phyloP scores from a whole-genome alignment of 495 filamentous ascomycete genomes.

The Halenospora varia region DNA sequence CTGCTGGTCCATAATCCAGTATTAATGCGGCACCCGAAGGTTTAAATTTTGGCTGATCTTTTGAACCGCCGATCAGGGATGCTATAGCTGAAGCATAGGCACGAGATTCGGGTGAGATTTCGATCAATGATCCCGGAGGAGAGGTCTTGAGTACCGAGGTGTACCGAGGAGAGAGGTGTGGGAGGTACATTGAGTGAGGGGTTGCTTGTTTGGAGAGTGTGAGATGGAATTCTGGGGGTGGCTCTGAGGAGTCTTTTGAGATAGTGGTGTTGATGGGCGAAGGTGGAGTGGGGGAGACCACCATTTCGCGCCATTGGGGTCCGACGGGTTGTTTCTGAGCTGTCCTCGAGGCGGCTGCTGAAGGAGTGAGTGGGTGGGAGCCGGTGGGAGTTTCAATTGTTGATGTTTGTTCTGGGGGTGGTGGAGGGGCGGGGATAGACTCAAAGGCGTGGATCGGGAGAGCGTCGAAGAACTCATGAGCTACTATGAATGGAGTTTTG shows the following conservation, averaged over 20 bases:
- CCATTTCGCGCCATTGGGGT: conserved; percentile 80
- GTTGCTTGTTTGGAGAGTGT: conserved; percentile 69
- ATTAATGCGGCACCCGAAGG: conserved; percentile 85
- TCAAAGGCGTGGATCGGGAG: conserved; percentile 96
- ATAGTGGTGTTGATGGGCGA: conserved; percentile 50
- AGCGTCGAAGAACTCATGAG: conserved; percentile 99
- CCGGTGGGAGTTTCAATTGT: conserved; percentile 33
- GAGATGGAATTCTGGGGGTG: conserved; percentile 75
- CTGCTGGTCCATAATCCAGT: conserved; percentile 84
- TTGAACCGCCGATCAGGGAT: conserved; percentile 69
- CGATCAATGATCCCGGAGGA: conserved; percentile 67
- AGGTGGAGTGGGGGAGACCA: conserved; percentile 66
- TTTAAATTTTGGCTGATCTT: conserved; percentile 46
- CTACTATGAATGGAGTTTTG: conserved; percentile 87
- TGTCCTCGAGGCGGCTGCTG: conserved; percentile 11
- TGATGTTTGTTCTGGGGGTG: conserved; percentile 36
- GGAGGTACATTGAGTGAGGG: conserved; percentile 78
- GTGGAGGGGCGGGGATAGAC: conserved; percentile 54
- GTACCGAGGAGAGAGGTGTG: conserved; percentile 78
- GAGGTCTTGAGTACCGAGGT: conserved; percentile 55
- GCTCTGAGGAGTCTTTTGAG: conserved; percentile 43
- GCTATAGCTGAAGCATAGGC: conserved; percentile 79
- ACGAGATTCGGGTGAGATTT: conserved; percentile 82
- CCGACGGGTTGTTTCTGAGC: conserved; percentile 33
- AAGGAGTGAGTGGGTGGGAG: conserved; percentile 18